These are phyloP conservation scores for Carpediemonas membranifera DNA, from an alignment of 78 protist species.

Conservation along the genomic window DNA sequence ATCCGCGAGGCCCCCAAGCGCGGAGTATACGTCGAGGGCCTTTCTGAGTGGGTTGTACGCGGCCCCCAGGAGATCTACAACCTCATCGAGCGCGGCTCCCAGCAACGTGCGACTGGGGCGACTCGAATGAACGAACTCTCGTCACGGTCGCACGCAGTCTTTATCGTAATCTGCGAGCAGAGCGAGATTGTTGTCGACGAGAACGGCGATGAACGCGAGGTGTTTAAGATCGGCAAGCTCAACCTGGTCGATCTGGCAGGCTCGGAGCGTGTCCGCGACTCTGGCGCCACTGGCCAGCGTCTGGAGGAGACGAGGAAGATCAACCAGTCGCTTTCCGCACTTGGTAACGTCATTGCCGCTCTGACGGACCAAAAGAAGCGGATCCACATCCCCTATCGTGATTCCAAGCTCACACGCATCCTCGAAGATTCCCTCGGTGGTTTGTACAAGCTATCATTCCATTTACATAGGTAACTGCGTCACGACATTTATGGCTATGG, in stretches of 20 bases:
- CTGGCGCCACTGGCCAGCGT: constrained; percentile 48
- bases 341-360: constrained; percentile 72
- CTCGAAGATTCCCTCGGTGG: constrained; percentile 45
- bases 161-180: constrained; percentile 42
- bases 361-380: constrained; percentile 25
- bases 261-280: constrained; percentile 26
- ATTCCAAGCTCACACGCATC: constrained; percentile 55
- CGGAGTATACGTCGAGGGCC: constrained; percentile 51
- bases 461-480: constrained; percentile 51
- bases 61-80: not conserved
- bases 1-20: constrained; percentile 37
- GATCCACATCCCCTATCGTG: constrained; percentile 55
- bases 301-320: constrained; percentile 70
- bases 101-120: constrained; percentile 42
- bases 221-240: constrained; percentile 47
- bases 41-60: constrained; percentile 62
- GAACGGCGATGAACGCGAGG: not conserved
- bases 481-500: constrained; percentile 55
- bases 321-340: constrained; percentile 62
- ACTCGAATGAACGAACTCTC: constrained; percentile 50
- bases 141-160: constrained; percentile 65
- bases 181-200: constrained; percentile 9
- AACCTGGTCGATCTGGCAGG: constrained; percentile 74
- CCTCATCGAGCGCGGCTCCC: constrained; percentile 30
- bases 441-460: no score